Evolutionary conservation across 1,284 basidiomycete species (phyloP), one percentile per base, ranked within the genome.

Genomic region (Acaromyces ingoldii): DNA sequence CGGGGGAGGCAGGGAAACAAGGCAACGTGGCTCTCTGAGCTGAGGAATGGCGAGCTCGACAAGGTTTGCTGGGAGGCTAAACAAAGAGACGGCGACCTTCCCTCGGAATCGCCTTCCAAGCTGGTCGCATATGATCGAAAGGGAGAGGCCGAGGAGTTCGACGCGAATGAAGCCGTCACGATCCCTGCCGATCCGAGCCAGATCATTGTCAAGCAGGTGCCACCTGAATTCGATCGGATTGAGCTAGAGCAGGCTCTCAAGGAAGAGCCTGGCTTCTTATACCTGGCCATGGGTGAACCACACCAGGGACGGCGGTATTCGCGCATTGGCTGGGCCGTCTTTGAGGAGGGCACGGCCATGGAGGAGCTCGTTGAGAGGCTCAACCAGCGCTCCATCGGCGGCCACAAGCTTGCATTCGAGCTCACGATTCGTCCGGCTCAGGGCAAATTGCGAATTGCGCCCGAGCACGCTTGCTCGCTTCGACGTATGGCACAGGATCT

Each of bases 321-420:
- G 39, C 58, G 70, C 24, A 57, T 67, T 24, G 71, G 65, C n/a
- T 70, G 66, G 58, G 70, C 64, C 31, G 60, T 62, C 53, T 72
- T 68, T 53, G 66, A 67, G 11, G 49, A 53, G 1, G 58, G 49
- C 22, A 62, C 60, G 19, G 65, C 68, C 29, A 57, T 68, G 48
- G 48, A 62, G 36, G 62, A 56, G 33, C 58, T 58, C 2, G 55
- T 67, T 29, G 48, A 57, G 11, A 49, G 55, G 24, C 59, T 72
- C 3, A 63, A 68, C 44, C 64, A 56, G 26, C 46, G 48, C 11
- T 52, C 61, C 31, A 49, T 72, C 36, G 62, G 58, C 13, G 60
- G 58, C 40, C 61, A 65, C 42, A 54, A 57, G 9, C 57, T 74
- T 45, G 60, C 65, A 13, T 62, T 70, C n/a, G 57, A 64, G 1